A percentile compares a stretch with the other conserved stretches of the same genome.
Conservation (phyloP, 768 basidiomycete genomes). For the Termitomyces sp. region DNA sequence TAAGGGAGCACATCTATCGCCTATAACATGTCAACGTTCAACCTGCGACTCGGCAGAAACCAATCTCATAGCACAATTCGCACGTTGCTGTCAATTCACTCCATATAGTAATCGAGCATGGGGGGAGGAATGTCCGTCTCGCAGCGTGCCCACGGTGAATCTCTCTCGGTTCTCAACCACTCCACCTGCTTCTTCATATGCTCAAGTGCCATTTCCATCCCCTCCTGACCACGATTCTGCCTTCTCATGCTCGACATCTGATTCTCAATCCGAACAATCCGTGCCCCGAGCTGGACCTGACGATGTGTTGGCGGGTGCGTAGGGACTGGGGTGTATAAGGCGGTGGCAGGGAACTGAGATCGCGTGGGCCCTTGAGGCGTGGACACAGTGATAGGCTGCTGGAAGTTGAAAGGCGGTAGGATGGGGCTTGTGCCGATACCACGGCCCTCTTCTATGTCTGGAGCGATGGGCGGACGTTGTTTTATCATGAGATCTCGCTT, state of each 20-base stretch:
- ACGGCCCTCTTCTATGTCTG: constrained; percentile 5
- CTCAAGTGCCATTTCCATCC: constrained; percentile 1
- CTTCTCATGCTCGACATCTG: constrained; percentile 7
- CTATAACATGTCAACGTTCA: neutral
- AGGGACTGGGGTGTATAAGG: neutral
- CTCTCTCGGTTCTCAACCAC: constrained; percentile 7
- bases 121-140: constrained; percentile 7
- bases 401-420: constrained; percentile 2
- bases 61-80: too few species aligned
- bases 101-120: constrained; percentile 2
- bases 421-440: neutral
- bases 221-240: constrained; percentile 3
- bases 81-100: neutral
- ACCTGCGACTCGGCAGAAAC: too few species aligned
- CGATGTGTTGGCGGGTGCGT: constrained; percentile 5
- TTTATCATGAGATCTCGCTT: constrained; percentile 13
- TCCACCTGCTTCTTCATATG: constrained; percentile 10
- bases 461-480: neutral
- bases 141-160: constrained; percentile 10
- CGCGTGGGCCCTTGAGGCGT: neutral
- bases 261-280: constrained; percentile 8
- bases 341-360: neutral
- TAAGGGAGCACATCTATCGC: too few species aligned
- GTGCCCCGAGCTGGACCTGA: constrained; percentile 5
- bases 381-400: neutral